phyloP scores from a whole-genome alignment of 768 basidiomycete genomes.

The Termitomyces sp. region DNA sequence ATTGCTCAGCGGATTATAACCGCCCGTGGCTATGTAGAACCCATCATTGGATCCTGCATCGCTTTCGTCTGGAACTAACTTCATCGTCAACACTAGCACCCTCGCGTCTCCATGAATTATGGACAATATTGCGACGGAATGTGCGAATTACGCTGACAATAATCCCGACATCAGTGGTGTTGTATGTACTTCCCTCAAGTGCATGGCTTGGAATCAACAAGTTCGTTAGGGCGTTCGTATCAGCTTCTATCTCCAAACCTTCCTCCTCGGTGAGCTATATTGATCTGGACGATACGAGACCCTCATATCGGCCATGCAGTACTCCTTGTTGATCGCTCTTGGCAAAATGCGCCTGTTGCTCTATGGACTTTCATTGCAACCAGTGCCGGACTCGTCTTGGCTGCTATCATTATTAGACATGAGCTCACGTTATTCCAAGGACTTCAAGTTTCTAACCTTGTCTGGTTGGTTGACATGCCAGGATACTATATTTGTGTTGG shows the following conservation, averaged over 20 bases:
- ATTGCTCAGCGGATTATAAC: not conserved
- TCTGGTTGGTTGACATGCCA: conserved; percentile 25
- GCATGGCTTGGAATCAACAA: not conserved
- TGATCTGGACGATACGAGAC: not conserved
- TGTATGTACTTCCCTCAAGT: conserved; percentile 9
- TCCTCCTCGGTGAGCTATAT: conserved; percentile 18
- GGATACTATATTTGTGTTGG: not conserved
- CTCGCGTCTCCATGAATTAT: not conserved
- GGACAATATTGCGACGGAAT: conserved; percentile 7
- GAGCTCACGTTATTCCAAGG: conserved; percentile 35
- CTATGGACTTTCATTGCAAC: conserved; percentile 41
- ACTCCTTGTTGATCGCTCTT: conserved; percentile 35
- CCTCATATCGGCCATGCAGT: conserved; percentile 16
- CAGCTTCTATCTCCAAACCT: conserved; percentile 25
- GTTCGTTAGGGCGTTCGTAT: conserved; percentile 27
- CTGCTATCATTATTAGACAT: conserved; percentile 28
- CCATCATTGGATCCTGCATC: no score
- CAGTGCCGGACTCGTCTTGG: conserved; percentile 33
- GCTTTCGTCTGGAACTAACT: not conserved
- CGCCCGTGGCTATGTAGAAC: not conserved
- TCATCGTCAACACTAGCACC: no score
- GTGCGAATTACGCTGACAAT: conserved; percentile 15
- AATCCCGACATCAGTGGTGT: conserved; percentile 33
- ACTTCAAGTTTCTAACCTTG: conserved; percentile 34
- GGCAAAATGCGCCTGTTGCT: conserved; percentile 32